Base-by-base conservation (phyloP, 1,284 basidiomycete genomes). In the Peniophora sp. region DNA sequence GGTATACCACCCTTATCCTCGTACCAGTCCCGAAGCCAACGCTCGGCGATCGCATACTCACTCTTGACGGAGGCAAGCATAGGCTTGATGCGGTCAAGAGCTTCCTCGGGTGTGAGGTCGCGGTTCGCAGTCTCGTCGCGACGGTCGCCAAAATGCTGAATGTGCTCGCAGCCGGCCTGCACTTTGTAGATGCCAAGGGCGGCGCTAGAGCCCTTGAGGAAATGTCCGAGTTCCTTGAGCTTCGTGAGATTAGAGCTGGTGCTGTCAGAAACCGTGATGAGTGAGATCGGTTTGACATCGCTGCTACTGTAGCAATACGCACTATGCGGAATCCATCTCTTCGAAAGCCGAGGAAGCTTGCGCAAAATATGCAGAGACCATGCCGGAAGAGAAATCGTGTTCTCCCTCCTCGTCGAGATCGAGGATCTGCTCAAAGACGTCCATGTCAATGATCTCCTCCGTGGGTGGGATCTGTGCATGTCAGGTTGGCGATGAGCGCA, bases 151-250 rank as follows among this genome's bases (percentile, higher is more conserved):
- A 88, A 85, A 67, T 94, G 83, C 68, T 96, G 93, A 65, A 96
- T 94, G 68, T 80, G 79, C 67, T 92, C 92, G 69, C 93, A 96
- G 45, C 85, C 83, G 24, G 72, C 76, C 63, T 92, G 84, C 51
- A 97, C 92, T 60, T 81, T 82, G 56, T 74, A 72, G 39, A 94
- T 80, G 35, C 93, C 93, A 43, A 97, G 77, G 1, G 94, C 91
- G 14, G 93, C 93, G 27, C 91, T 94, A 2, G 92, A 95, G 47
- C 93, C 94, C 67, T 97, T 97, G 63, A 97, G 81, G 68, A 92
- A 97, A 68, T 97, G 94, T 0, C 93, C 94, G 11, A 91, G 75
- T 16, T 75, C 73, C 3, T 89, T 87, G 14, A 97, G 78, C 57
- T 81, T 69, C 8, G 62, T 58, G 14, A 94, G 75, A 58, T 91